Evolutionary conservation across 192 early-diverging fungal genomes (phyloP).

Genomic region (Rhizophagus prolifer): DNA sequence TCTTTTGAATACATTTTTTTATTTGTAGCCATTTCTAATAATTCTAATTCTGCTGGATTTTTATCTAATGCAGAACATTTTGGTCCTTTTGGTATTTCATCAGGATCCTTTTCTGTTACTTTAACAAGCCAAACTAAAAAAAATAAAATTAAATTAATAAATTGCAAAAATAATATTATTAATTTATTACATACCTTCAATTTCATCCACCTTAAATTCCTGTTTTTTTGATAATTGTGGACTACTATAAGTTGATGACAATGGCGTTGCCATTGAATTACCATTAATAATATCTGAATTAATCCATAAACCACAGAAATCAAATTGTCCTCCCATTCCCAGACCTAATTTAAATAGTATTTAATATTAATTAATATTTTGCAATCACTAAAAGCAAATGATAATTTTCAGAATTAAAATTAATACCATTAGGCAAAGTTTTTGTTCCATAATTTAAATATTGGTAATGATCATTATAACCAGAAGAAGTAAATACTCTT

Average conservation of each 20-base stretch:
- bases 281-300: slow-evolving; percentile 50
- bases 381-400: not conserved
- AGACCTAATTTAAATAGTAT: slow-evolving; percentile 39
- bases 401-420: slow-evolving; percentile 9
- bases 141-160: not conserved
- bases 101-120: slow-evolving; percentile 33
- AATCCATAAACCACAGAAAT: slow-evolving; percentile 72
- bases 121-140: slow-evolving; percentile 65
- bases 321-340: slow-evolving; percentile 74
- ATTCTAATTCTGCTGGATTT: too few species aligned
- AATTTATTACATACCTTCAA: not conserved
- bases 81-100: too few species aligned
- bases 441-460: too few species aligned
- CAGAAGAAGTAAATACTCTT: slow-evolving; percentile 36
- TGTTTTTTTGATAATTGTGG: too few species aligned
- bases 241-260: too few species aligned
- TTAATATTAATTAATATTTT: not conserved
- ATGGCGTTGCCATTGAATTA: too few species aligned
- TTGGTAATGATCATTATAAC: slow-evolving; percentile 61
- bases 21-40: too few species aligned
- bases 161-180: not conserved
- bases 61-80: too few species aligned
- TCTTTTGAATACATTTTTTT: too few species aligned
- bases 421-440: slow-evolving; percentile 56
- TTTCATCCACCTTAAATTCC: too few species aligned